Evolutionary conservation across 257 asterid genomes (phyloP).

Genomic region (Nemophila menziesii): DNA sequence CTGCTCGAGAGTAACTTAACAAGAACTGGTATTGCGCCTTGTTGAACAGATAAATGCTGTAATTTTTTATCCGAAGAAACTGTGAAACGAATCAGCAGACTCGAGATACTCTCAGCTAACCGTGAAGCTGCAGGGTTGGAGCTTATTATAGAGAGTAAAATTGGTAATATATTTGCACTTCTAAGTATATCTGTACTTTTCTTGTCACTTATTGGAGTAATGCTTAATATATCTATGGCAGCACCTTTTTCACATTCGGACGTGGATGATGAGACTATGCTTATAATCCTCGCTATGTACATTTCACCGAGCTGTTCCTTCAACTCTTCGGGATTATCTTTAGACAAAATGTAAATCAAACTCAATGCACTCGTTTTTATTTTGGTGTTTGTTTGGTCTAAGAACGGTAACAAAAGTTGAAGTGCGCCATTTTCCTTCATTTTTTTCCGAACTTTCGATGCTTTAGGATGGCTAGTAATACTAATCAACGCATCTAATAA

Average conservation of each 20-base stretch:
- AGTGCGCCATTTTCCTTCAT: slow-evolving; percentile 69
- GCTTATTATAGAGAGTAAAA: slow-evolving; percentile 25
- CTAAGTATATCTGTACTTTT: slow-evolving; percentile 47
- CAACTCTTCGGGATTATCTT: slow-evolving; percentile 36
- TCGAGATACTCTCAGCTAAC: slow-evolving; percentile 46
- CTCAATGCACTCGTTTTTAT: slow-evolving; percentile 42
- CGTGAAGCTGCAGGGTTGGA: slow-evolving; percentile 12
- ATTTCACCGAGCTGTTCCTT: slow-evolving; percentile 43
- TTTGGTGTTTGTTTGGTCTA: slow-evolving; percentile 28
- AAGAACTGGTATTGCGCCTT: slow-evolving; percentile 42
- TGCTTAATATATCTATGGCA: slow-evolving; percentile 64
- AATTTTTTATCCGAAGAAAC: slow-evolving; percentile 41
- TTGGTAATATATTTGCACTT: slow-evolving; percentile 34
- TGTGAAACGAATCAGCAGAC: slow-evolving; percentile 51
- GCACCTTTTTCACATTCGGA: slow-evolving; percentile 47
- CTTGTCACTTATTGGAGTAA: slow-evolving; percentile 42
- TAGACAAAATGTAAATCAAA: slow-evolving; percentile 36
- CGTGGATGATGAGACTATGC: slow-evolving; percentile 26
- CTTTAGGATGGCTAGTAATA: slow-evolving; percentile 46
- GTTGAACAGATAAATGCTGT: slow-evolving; percentile 52
- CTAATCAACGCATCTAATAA: slow-evolving; percentile 59
- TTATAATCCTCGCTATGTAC: slow-evolving; percentile 25
- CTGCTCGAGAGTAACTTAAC: slow-evolving; percentile 38
- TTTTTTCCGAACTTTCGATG: slow-evolving; percentile 38
- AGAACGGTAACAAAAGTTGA: slow-evolving; percentile 55